Evolutionary conservation across 2,329 filamentous ascomycete genomes (phyloP).

Genomic region (Biscogniauxia sp.): DNA sequence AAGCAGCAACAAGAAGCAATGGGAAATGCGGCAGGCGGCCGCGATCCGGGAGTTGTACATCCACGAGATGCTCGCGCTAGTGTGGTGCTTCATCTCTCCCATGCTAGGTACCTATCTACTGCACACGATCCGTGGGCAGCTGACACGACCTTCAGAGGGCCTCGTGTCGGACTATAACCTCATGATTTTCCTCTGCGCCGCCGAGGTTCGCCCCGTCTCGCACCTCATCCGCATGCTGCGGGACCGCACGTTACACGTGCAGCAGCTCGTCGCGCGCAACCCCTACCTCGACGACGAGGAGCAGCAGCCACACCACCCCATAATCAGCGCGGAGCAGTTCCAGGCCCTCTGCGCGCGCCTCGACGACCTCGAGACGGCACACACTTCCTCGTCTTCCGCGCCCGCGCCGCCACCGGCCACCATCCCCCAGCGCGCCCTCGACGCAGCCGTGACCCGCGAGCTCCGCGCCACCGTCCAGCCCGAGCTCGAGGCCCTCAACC

Average conservation of each 20-base stretch:
- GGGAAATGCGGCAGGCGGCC: conserved; percentile 30
- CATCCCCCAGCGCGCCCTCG: conserved; percentile 37
- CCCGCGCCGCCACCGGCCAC: conserved; percentile 20
- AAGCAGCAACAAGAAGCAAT: conserved; percentile 11
- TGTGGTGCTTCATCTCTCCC: conserved; percentile 77
- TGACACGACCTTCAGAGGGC: conserved; percentile 80
- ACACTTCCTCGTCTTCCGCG: conserved; percentile 16
- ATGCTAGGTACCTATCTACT: conserved; percentile 78
- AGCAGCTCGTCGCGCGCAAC: conserved; percentile 64
- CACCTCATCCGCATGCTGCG: conserved; percentile 81
- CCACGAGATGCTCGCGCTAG: conserved; percentile 72
- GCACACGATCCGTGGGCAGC: conserved; percentile 74
- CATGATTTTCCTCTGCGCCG: conserved; percentile 82
- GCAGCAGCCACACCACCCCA: no score
- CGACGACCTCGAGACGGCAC: conserved; percentile 60
- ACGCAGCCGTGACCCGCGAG: conserved; percentile 50
- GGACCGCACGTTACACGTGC: conserved; percentile 75
- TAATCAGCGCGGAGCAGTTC: conserved; percentile 41
- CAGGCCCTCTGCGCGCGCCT: conserved; percentile 63
- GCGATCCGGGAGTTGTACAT: conserved; percentile 65
- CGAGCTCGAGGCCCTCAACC: conserved; percentile 83
- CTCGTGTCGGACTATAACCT: conserved; percentile 92
- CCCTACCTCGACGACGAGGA: conserved; percentile 39
- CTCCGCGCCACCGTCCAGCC: conserved; percentile 68
- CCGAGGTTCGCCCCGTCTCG: conserved; percentile 78